A percentile compares a stretch with the other conserved stretches of the same genome.
These are phyloP conservation scores for Aspergillus alliaceus DNA, from an alignment of 2,329 filamentous ascomycete species.

Conservation along the genomic window DNA sequence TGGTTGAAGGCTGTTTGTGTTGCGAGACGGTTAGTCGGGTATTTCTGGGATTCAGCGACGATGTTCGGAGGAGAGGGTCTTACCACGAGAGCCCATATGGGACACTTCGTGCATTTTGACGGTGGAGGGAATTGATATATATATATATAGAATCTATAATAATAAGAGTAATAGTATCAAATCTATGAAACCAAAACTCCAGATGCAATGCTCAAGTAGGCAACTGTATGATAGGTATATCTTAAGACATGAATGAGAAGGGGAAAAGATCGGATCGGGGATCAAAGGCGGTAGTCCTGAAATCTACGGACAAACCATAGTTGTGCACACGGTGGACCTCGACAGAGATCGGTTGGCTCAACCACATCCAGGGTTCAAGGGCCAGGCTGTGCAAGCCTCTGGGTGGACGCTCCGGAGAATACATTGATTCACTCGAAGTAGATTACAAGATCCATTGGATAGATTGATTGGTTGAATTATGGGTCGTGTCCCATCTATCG, in stretches of 20 bases:
- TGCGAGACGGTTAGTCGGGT: slow-evolving; percentile 2
- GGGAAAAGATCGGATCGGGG: slow-evolving; percentile 9
- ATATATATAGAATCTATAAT: background rate
- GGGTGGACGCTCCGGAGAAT: too few relatives aligned
- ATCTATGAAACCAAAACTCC: background rate
- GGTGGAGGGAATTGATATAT: background rate
- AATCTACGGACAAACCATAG: slow-evolving; percentile 1
- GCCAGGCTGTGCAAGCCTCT: background rate
- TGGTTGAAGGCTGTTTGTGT: slow-evolving; percentile 69
- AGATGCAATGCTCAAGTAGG: background rate
- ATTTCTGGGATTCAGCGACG: background rate
- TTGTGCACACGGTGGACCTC: background rate
- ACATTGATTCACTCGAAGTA: background rate
- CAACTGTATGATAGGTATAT: background rate
- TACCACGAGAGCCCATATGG: slow-evolving; percentile 42
- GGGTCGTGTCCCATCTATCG: background rate
- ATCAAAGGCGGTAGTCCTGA: slow-evolving; percentile 10
- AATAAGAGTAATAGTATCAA: background rate
- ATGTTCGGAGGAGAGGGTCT: slow-evolving; percentile 9
- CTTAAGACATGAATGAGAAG: background rate
- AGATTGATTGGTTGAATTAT: background rate
- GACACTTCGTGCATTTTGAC: slow-evolving; percentile 44
- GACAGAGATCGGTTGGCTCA: background rate
- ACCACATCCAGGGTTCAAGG: background rate
- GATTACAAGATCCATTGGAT: background rate